Percentiles rank a stretch among this genome's conserved stretches.
Evolutionary conservation across 1,284 basidiomycete genomes (phyloP).

Genomic region (Rhodotorula sp.): DNA sequence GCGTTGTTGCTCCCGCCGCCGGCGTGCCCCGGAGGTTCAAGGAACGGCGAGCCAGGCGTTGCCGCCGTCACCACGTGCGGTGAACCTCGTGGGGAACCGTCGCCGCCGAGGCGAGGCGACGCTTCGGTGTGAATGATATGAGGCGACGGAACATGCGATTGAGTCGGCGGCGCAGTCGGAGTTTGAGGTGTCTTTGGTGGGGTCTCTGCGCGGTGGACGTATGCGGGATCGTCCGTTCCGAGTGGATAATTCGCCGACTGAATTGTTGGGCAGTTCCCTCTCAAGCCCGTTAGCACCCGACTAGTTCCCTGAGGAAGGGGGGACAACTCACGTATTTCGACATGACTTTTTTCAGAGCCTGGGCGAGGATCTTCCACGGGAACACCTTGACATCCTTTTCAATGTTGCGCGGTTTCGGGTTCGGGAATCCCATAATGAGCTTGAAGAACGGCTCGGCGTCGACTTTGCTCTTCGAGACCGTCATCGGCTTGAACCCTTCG

Average conservation of each 20-base stretch:
- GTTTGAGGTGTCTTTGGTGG: not conserved
- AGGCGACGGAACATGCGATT: not conserved
- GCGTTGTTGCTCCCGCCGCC: not conserved
- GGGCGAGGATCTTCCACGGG: conserved; percentile 76
- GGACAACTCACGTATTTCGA: conserved; percentile 59
- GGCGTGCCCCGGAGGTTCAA: not conserved
- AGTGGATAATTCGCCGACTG: conserved; percentile 40
- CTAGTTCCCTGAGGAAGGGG: not conserved
- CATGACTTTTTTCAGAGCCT: conserved; percentile 86
- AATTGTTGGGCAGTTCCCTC: no score
- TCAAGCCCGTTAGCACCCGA: not conserved
- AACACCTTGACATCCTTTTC: conserved; percentile 98
- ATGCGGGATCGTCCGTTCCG: conserved; percentile 6
- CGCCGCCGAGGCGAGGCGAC: not conserved
- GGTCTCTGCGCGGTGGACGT: not conserved
- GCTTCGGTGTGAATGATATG: not conserved
- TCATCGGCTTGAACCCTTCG: conserved; percentile 85
- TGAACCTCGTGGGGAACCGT: not conserved
- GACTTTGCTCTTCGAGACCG: conserved; percentile 79
- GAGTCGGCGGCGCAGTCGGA: not conserved
- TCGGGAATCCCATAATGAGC: conserved; percentile 90
- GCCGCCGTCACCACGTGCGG: not conserved
- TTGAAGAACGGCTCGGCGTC: conserved; percentile 84
- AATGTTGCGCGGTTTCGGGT: conserved; percentile 91
- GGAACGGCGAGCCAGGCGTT: not conserved